Conservation (phyloP, 2,329 filamentous ascomycete species). For the Aureobasidium sp. region DNA sequence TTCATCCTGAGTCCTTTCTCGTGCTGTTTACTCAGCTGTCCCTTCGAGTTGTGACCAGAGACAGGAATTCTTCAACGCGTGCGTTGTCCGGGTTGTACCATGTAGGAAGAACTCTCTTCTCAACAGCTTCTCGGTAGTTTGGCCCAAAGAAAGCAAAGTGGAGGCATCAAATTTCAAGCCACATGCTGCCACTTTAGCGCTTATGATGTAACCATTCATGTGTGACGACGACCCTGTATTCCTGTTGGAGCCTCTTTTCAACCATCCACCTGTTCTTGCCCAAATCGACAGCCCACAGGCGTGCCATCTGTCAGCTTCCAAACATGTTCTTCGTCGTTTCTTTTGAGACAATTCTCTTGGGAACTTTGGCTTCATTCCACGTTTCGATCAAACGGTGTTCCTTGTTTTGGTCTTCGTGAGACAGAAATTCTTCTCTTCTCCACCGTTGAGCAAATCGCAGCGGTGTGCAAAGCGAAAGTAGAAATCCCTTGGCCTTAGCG, state of each 20-base stretch:
- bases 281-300: background rate
- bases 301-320: background rate
- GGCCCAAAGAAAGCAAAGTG: background rate
- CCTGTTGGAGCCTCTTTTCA: background rate
- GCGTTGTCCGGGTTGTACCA: background rate
- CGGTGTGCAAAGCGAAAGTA: slow-evolving; percentile 2
- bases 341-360: background rate
- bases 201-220: background rate
- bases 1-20: background rate
- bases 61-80: background rate
- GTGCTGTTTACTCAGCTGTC: background rate
- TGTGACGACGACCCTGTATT: background rate
- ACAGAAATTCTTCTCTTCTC: background rate
- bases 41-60: background rate
- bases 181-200: slow-evolving; percentile 1
- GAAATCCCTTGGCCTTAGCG: background rate
- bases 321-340: background rate
- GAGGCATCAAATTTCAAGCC: background rate
- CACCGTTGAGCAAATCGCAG: slow-evolving; percentile 1
- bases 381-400: background rate
- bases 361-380: background rate
- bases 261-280: background rate
- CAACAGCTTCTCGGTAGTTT: background rate
- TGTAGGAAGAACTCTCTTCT: background rate
- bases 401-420: background rate